Base-by-base conservation (phyloP, 1,284 basidiomycete genomes). In the Ganoderma sinense region DNA sequence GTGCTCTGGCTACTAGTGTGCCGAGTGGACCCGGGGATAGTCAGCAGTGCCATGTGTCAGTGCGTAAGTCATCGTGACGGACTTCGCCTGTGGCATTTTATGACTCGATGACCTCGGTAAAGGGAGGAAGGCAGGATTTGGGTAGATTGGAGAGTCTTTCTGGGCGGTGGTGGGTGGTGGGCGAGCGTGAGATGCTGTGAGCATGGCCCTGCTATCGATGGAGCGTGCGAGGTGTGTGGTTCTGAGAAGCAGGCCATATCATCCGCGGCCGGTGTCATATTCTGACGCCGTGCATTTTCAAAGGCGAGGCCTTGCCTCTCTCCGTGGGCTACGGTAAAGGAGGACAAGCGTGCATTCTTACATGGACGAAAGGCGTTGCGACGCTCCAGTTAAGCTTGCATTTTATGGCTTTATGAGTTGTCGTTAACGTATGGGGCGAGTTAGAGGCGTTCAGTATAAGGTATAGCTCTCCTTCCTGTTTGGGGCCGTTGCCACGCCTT, bases 241-340 rank as follows among this genome's bases (percentile, higher is more conserved):
- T 55, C 53, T 26, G 26, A 55, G 53, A 55, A 55, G 53, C 53
- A 55, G 53, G 53, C n/a, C 53, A 5, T 55, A 48, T 48, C 45
- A 48, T 18, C 45, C 45, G n/a, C n/a, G n/a, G n/a, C n/a, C n/a
- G n/a, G 45, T 48, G 45, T 4, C 45, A 48, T 8, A 18, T 23
- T 48, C 45, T 48, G n/a, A 23, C 45, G 45, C 45, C n/a, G 45
- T 23, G n/a, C 45, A 45, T 20, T 45, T 48, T 4, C n/a, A 23
- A 23, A 8, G n/a, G 45, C n/a, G 2, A 48, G 45, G n/a, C 10
- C n/a, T 48, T 48, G 11, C 11, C n/a, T n/a, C n/a, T n/a, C n/a
- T n/a, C n/a, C 0, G 7, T 2, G 10, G 2, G 8, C 23, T 48
- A n/a, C n/a, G 16, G 43, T 45, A n/a, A 20, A 20, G 16, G 43